Conservation (phyloP, 306 rosid genomes). For the Quercus bicolor region DNA sequence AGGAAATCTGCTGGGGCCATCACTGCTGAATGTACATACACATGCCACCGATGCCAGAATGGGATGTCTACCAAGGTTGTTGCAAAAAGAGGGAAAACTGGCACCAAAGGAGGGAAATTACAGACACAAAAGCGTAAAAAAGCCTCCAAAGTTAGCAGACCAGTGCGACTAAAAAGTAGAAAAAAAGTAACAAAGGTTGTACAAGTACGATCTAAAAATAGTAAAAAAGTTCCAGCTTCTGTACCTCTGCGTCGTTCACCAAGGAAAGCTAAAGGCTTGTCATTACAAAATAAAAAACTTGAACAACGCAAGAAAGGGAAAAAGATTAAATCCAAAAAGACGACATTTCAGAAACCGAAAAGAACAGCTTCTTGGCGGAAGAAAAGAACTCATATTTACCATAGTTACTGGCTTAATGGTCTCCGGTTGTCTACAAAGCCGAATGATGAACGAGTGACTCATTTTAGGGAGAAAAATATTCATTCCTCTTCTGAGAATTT, state of each 20-base stretch:
- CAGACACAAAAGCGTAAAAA: conserved; percentile 38
- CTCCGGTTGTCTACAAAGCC: conserved; percentile 70
- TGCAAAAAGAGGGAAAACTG: conserved; percentile 43
- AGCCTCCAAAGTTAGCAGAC: conserved; percentile 38
- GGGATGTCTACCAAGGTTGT: conserved; percentile 39
- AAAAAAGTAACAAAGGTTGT: conserved; percentile 51
- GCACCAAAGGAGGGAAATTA: conserved; percentile 42
- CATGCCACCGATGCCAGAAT: conserved; percentile 71
- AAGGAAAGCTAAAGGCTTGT: conserved; percentile 66
- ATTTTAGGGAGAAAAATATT: conserved; percentile 58
- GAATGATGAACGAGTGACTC: conserved; percentile 63
- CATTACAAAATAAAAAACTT: conserved; percentile 48
- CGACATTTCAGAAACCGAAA: conserved; percentile 42
- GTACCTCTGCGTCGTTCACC: conserved; percentile 89
- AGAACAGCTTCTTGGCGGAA: conserved; percentile 38
- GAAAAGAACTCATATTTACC: conserved; percentile 46
- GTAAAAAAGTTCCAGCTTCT: conserved; percentile 41
- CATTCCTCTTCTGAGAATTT: conserved; percentile 36
- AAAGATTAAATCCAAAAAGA: conserved; percentile 45
- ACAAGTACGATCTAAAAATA: conserved; percentile 39
- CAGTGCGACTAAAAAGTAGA: conserved; percentile 42
- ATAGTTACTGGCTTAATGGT: conserved; percentile 90
- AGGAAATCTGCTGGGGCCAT: conserved; percentile 55
- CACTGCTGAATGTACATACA: conserved; percentile 41
- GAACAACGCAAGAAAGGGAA: conserved; percentile 56